Conservation (phyloP, 768 basidiomycete genomes). For the Leccinum fibrillosum region DNA sequence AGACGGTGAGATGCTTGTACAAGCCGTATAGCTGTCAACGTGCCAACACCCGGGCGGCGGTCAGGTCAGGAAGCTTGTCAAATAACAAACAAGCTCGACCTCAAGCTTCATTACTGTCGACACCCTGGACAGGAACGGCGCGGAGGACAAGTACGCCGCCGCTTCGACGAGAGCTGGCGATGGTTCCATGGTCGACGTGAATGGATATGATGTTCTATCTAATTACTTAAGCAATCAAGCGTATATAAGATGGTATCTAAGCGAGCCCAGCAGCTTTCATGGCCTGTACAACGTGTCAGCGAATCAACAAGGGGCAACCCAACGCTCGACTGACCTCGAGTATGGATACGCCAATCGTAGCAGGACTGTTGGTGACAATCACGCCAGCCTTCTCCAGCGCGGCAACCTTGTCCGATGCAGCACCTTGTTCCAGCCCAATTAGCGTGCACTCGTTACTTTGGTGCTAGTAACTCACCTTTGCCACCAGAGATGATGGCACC, state of each 20-base stretch:
- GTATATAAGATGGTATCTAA: slow-evolving; percentile 35
- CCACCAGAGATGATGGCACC: slow-evolving; percentile 98
- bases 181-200: slow-evolving; percentile 23
- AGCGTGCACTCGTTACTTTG: background rate
- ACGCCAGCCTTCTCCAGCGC: slow-evolving; percentile 90
- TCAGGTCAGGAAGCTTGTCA: slow-evolving; percentile 12
- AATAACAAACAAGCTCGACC: slow-evolving; percentile 43
- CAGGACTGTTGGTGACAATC: slow-evolving; percentile 92
- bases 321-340: slow-evolving; percentile 59
- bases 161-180: slow-evolving; percentile 54
- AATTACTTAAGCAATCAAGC: slow-evolving; percentile 37
- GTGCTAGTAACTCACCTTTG: slow-evolving; percentile 64
- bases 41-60: slow-evolving; percentile 21
- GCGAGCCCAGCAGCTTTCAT: slow-evolving; percentile 76
- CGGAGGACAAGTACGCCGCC: slow-evolving; percentile 58
- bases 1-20: slow-evolving; percentile 72
- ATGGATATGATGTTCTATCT: slow-evolving; percentile 9
- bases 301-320: background rate
- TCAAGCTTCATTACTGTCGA: slow-evolving; percentile 68
- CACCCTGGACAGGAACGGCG: slow-evolving; percentile 51
- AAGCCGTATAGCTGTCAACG: slow-evolving; percentile 73
- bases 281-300: slow-evolving; percentile 43
- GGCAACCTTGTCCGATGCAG: slow-evolving; percentile 90
- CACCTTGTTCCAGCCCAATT: slow-evolving; percentile 45
- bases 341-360: slow-evolving; percentile 89